Conservation (phyloP, 805 yeast species). For the Cyberlindnera lachancei region DNA sequence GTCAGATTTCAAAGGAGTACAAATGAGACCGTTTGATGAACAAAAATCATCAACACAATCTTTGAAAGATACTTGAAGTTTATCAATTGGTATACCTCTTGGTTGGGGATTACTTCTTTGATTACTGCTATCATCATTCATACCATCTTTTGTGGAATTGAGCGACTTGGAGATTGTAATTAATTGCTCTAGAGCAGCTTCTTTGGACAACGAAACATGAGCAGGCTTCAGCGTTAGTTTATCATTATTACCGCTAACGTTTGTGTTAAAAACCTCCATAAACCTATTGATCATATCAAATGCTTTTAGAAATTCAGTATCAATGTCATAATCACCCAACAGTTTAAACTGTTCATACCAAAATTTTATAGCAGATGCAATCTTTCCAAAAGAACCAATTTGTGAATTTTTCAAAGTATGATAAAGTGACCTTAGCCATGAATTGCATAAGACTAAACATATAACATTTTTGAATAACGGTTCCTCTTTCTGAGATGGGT, state of each 20-base stretch:
- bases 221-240: slow-evolving; percentile 4
- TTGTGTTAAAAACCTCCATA: slow-evolving; percentile 19
- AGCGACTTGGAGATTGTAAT: too few species aligned
- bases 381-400: background rate
- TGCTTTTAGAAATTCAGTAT: slow-evolving; percentile 14
- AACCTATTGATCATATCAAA: slow-evolving; percentile 26
- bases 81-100: slow-evolving; percentile 35
- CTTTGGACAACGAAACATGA: slow-evolving; percentile 4
- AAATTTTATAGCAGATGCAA: slow-evolving; percentile 23
- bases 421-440: slow-evolving; percentile 12
- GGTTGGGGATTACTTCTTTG: too few species aligned
- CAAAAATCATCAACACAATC: slow-evolving; percentile 65
- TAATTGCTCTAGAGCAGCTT: too few species aligned
- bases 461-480: slow-evolving; percentile 21
- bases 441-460: slow-evolving; percentile 29
- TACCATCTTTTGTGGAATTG: too few species aligned
- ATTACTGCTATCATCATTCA: too few species aligned
- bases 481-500: too few species aligned
- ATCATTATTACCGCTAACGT: too few species aligned
- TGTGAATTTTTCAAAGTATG: slow-evolving; percentile 2
- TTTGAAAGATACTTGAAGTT: slow-evolving; percentile 42
- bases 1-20: slow-evolving; percentile 13
- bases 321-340: slow-evolving; percentile 18
- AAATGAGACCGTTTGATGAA: slow-evolving; percentile 34
- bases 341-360: slow-evolving; percentile 21